These are phyloP conservation scores for Trichoderma brevicompactum DNA, from an alignment of 2,329 filamentous ascomycete species.

Conservation along the genomic window DNA sequence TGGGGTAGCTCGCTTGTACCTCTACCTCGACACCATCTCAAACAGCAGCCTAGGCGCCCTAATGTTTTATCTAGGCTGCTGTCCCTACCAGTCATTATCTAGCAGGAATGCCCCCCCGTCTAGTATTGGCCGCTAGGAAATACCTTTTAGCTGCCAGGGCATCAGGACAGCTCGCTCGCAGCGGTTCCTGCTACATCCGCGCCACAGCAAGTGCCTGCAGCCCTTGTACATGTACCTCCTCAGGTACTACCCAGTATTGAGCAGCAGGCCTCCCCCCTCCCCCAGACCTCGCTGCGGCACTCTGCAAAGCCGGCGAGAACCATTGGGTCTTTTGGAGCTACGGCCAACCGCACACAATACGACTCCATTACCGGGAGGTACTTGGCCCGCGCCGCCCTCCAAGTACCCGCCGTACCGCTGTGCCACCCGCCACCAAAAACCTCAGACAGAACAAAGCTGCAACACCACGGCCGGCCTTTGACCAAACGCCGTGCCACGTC, in stretches of 20 bases:
- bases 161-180: too few species aligned
- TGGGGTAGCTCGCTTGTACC: neutral
- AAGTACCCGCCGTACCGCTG: constrained; percentile 6
- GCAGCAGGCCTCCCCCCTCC: neutral
- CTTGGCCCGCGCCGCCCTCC: neutral
- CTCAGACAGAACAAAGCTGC: constrained; percentile 25
- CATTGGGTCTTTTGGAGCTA: neutral
- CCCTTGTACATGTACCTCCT: constrained; percentile 2
- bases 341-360: neutral
- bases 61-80: constrained; percentile 8
- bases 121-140: too few species aligned
- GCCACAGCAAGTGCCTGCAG: constrained; percentile 12
- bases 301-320: too few species aligned
- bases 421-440: constrained; percentile 27
- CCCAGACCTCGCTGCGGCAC: neutral
- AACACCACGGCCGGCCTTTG: constrained; percentile 21
- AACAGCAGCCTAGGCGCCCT: constrained; percentile 6
- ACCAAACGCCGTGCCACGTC: constrained; percentile 28
- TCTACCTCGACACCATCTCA: neutral
- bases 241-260: too few species aligned
- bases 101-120: neutral
- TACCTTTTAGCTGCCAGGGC: too few species aligned
- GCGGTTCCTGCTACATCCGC: neutral
- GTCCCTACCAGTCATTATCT: neutral
- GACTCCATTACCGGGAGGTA: neutral